Conservation (phyloP, 805 yeast species). For the Pichia heedii region DNA sequence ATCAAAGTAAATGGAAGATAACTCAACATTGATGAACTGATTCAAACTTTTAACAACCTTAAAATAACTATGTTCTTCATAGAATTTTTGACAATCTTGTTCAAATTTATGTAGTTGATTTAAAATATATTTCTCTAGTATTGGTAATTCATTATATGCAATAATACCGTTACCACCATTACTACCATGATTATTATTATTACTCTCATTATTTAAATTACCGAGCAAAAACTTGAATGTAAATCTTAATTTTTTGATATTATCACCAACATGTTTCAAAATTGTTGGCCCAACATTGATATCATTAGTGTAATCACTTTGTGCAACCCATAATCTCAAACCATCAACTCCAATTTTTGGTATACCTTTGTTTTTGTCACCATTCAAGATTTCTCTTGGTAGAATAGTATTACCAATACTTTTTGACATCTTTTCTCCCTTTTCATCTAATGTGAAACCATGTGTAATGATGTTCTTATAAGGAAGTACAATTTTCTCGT, state of each 20-base stretch:
- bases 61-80: constrained; percentile 54
- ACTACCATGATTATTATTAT: constrained; percentile 2
- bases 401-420: constrained; percentile 75
- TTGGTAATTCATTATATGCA: constrained; percentile 30
- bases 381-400: constrained; percentile 62
- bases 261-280: constrained; percentile 67
- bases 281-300: constrained; percentile 65
- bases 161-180: constrained; percentile 21
- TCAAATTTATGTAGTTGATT: constrained; percentile 44
- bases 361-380: constrained; percentile 37
- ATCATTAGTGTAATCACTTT: constrained; percentile 77
- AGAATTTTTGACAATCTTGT: constrained; percentile 33
- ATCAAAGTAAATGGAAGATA: constrained; percentile 83
- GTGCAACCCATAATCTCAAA: constrained; percentile 81
- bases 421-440: constrained; percentile 88
- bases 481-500: constrained; percentile 36
- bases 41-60: constrained; percentile 60
- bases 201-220: constrained; percentile 39
- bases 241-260: constrained; percentile 70
- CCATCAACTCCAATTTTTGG: constrained; percentile 87
- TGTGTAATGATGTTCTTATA: constrained; percentile 76
- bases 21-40: constrained; percentile 60
- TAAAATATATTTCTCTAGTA: constrained; percentile 56
- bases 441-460: constrained; percentile 84
- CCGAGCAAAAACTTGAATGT: constrained; percentile 80